phyloP scores from a whole-genome alignment of 2,329 filamentous ascomycete species.

The Ceratocystis alfenasii region DNA sequence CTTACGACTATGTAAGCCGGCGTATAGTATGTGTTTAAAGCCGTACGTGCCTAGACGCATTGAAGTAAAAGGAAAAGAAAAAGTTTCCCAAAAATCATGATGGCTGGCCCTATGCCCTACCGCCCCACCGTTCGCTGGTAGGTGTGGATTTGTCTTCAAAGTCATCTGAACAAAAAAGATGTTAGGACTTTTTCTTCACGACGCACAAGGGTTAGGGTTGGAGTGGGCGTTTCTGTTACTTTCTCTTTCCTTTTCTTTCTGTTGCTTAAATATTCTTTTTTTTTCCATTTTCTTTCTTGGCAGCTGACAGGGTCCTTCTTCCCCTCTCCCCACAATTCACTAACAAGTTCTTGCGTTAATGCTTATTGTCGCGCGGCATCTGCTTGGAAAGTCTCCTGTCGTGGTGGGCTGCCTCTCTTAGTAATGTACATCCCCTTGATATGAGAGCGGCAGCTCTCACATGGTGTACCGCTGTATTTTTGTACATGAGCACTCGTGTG shows the following conservation, averaged over 20 bases:
- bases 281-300: neutral
- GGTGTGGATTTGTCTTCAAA: neutral
- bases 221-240: neutral
- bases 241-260: neutral
- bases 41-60: neutral
- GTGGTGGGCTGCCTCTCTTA: neutral
- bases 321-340: neutral
- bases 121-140: neutral
- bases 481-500: neutral
- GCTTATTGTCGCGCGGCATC: conserved; percentile 1
- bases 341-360: neutral
- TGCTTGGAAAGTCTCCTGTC: neutral
- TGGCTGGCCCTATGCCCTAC: neutral
- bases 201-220: neutral
- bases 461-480: neutral
- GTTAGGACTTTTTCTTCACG: neutral
- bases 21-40: neutral
- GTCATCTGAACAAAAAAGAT: neutral
- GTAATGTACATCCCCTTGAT: neutral
- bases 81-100: neutral
- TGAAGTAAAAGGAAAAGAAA: neutral
- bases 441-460: neutral
- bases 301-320: conserved; percentile 6
- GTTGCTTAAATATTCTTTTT: neutral
- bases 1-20: neutral